These are phyloP conservation scores for Thyridium curvatum DNA, from an alignment of 2,329 filamentous ascomycete species.

Conservation along the genomic window DNA sequence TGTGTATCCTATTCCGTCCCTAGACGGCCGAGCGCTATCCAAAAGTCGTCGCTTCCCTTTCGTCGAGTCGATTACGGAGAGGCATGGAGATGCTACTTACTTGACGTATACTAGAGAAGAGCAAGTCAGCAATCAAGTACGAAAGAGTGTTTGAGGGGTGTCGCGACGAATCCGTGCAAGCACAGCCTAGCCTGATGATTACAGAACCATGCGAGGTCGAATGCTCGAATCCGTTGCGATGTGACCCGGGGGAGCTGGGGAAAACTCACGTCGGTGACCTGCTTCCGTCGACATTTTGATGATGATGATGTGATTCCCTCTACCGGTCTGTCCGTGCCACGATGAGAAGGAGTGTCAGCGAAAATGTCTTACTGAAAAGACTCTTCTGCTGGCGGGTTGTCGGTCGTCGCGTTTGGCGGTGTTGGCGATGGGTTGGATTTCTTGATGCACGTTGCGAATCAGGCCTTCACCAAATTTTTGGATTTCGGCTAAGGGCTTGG, in stretches of 20 bases:
- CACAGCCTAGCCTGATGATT: slow-evolving; percentile 5
- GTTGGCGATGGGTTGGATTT: slow-evolving; percentile 16
- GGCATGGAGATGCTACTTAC: slow-evolving; percentile 53
- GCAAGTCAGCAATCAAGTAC: slow-evolving; percentile 4
- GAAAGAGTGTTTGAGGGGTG: too few species aligned
- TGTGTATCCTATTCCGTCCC: slow-evolving; percentile 5
- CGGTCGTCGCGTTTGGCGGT: slow-evolving; percentile 14
- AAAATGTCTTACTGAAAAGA: slow-evolving; percentile 14
- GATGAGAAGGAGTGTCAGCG: slow-evolving; percentile 16
- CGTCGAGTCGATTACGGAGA: slow-evolving; percentile 6
- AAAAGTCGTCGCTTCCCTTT: neutral
- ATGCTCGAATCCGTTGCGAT: too few species aligned
- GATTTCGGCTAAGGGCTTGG: slow-evolving; percentile 1
- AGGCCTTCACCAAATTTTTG: neutral
- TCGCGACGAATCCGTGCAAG: too few species aligned
- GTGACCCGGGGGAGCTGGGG: slow-evolving; percentile 7
- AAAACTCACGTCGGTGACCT: slow-evolving; percentile 78
- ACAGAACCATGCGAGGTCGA: neutral
- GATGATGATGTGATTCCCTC: slow-evolving; percentile 3
- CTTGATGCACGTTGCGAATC: neutral
- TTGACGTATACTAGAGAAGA: slow-evolving; percentile 71
- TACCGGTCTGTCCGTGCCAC: slow-evolving; percentile 13
- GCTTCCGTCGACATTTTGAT: slow-evolving; percentile 82
- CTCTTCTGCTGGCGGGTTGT: slow-evolving; percentile 18
- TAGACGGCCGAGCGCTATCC: slow-evolving; percentile 1